Evolutionary conservation across 2,329 filamentous ascomycete genomes (phyloP), one percentile per base, ranked within the genome.

Genomic region (Zymoseptoria pseudotritici): DNA sequence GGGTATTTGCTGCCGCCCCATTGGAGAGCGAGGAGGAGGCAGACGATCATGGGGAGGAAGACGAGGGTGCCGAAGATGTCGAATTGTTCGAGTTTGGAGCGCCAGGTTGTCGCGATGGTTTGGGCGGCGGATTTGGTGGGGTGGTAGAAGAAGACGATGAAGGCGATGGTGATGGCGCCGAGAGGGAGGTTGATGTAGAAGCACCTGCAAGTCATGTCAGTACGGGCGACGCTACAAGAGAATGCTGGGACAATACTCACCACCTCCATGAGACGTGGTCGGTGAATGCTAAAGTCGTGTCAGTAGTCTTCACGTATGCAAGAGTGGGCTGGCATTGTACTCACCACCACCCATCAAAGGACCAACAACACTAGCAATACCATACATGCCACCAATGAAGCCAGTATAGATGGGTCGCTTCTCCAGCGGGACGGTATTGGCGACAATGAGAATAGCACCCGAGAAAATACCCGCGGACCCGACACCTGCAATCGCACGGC

Each of bases 171-270:
- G 17, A 79, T 63, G 2, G 72, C 76, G 13, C 79, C 79, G 36
- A 83, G 75, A 0, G 81, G 81, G 1, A 83, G 71, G 63, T 84
- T 83, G 68, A 83, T 81, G 58, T 78, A 80, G 70, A 58, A 64
- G 56, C 61, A 68, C 69, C 67, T 13, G 22, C 22, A 24, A 4
- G 22, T 29, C 26, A 9, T 29, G 26, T 29, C 8, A 29, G 26
- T 29, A 9, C 1, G 7, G 26, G 2, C 1, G 26, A 29, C 7
- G 26, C 8, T 29, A 2, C 26, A 29, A 9, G 8, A 9, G 26
- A 29, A 29, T 29, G 8, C 26, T 29, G 8, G 26, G 2, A 29
- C 2, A 2, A 9, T 29, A 29, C 26, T 29, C 26, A 29, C 26
- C 26, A 70, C 31, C 69, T 56, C 68, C 68, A 70, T 8, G 63